Conservation (phyloP, 768 basidiomycete species). For the Lyophyllum atratum region DNA sequence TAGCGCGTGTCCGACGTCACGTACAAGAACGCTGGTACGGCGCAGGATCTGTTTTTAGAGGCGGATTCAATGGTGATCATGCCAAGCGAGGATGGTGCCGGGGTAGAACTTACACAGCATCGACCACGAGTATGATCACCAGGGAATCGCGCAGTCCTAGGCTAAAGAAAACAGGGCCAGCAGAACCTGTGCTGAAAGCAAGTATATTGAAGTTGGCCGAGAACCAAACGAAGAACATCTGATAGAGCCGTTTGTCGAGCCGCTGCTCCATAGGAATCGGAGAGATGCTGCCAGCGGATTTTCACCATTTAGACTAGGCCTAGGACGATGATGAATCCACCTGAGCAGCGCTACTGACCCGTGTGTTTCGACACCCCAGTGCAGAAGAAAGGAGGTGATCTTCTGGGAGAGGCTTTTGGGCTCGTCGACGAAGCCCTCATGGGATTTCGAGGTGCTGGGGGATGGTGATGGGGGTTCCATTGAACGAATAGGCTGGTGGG, state of each 20-base stretch:
- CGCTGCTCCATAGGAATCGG: constrained; percentile 54
- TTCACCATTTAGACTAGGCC: not conserved
- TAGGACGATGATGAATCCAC: not conserved
- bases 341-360: constrained; percentile 22
- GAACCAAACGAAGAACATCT: constrained; percentile 75
- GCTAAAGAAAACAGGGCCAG: constrained; percentile 59
- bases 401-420: constrained; percentile 2
- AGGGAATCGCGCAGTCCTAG: constrained; percentile 55
- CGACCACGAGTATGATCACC: constrained; percentile 46
- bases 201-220: constrained; percentile 70
- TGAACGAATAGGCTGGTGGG: not conserved
- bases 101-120: constrained; percentile 38
- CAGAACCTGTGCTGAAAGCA: constrained; percentile 60
- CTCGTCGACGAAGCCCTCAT: not conserved
- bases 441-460: not conserved
- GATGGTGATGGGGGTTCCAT: not conserved
- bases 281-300: constrained; percentile 41
- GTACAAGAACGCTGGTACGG: constrained; percentile 63
- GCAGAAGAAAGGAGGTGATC: constrained; percentile 23
- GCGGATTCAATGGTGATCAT: not conserved
- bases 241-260: constrained; percentile 58
- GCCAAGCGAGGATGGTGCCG: not conserved
- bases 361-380: constrained; percentile 36
- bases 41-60: constrained; percentile 31
- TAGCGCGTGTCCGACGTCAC: constrained; percentile 18